Conservation (phyloP, 768 basidiomycete species). For the Guyanaporus albipodus region DNA sequence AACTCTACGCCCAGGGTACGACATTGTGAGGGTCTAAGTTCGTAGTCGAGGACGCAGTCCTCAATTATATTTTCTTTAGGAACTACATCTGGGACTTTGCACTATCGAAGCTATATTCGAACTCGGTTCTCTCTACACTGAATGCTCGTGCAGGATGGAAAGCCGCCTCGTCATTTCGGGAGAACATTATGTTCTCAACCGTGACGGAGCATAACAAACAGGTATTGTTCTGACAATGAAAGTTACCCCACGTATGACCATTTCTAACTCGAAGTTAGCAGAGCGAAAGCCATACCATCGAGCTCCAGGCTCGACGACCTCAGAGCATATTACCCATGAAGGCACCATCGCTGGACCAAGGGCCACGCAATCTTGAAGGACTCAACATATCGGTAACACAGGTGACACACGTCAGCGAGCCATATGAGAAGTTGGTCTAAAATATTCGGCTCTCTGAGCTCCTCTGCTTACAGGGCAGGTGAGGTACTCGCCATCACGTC, state of each 20-base stretch:
- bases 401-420: not conserved
- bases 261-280: not conserved
- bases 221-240: not conserved
- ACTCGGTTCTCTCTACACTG: conserved; percentile 20
- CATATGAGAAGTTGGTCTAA: not conserved
- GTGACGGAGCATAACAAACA: not conserved
- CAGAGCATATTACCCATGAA: too few relatives aligned
- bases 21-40: conserved; percentile 3
- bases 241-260: not conserved
- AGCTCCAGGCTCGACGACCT: not conserved
- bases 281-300: conserved; percentile 3
- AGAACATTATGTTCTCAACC: conserved; percentile 11
- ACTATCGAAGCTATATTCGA: conserved; percentile 27
- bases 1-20: not conserved
- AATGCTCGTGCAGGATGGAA: conserved; percentile 26
- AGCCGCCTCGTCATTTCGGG: not conserved
- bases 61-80: not conserved
- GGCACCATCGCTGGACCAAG: not conserved
- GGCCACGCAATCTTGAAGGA: not conserved
- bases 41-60: not conserved
- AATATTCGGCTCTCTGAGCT: not conserved
- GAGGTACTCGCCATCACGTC: too few relatives aligned
- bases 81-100: conserved; percentile 28
- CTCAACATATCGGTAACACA: not conserved
- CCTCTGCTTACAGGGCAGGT: too few relatives aligned